Evolutionary conservation across 495 filamentous ascomycete genomes (phyloP).

Genomic region (Tuber aestivum): DNA sequence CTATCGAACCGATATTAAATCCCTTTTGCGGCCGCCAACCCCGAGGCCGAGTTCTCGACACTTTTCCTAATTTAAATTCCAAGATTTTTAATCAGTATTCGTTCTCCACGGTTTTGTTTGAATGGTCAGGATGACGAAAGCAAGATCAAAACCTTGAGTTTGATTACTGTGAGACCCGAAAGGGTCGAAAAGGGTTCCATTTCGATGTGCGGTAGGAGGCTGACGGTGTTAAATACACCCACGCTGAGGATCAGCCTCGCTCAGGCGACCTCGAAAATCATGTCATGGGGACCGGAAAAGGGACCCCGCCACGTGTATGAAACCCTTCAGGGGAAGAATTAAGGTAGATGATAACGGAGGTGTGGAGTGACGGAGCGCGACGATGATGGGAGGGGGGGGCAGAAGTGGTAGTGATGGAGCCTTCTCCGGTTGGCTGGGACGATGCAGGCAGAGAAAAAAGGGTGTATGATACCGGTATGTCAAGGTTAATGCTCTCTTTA

Average conservation of each 20-base stretch:
- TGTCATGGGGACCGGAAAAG: not conserved
- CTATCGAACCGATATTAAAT: no score
- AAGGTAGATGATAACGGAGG: not conserved
- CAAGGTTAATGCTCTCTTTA: not conserved
- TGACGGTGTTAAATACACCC: constrained; percentile 2
- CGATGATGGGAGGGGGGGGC: not conserved
- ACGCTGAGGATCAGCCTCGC: not conserved
- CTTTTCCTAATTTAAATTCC: no score
- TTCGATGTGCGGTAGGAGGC: constrained; percentile 2
- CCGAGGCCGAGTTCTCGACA: no score
- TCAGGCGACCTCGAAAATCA: not conserved
- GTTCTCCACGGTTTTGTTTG: not conserved
- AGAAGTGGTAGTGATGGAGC: not conserved
- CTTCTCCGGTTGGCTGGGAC: no score
- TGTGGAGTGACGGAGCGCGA: not conserved
- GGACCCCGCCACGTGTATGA: not conserved
- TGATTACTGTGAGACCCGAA: constrained; percentile 24
- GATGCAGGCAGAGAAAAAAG: not conserved
- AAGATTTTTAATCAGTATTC: not conserved
- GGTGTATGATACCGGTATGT: not conserved
- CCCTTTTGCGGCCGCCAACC: no score
- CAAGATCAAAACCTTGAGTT: constrained; percentile 24
- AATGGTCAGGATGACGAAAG: not conserved
- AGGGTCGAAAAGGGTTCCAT: constrained; percentile 7
- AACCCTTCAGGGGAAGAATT: not conserved